Percentiles rank a stretch among this genome's conserved stretches.
phyloP scores from a whole-genome alignment of 768 basidiomycete species.

The Russula olivacea region DNA sequence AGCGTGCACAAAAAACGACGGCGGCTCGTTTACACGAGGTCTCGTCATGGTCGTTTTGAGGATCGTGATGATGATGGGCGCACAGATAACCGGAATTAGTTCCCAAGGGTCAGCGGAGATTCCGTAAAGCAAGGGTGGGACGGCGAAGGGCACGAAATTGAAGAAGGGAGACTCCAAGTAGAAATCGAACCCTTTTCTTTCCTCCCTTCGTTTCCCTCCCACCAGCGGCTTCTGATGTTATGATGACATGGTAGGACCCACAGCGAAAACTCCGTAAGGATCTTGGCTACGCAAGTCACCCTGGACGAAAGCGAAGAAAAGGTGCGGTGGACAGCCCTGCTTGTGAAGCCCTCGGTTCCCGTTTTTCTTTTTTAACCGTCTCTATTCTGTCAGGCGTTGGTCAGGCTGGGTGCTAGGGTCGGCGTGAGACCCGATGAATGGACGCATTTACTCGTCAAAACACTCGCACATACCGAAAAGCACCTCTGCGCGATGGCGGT shows the following conservation, averaged over 20 bases:
- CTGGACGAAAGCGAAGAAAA: conserved; percentile 54
- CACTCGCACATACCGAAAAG: conserved; percentile 79
- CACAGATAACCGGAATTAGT: background rate
- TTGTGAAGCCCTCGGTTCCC: background rate
- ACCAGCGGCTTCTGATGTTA: background rate
- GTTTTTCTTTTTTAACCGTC: background rate
- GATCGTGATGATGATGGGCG: background rate
- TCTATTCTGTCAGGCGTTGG: conserved; percentile 42
- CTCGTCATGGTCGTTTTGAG: conserved; percentile 28
- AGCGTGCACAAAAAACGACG: conserved; percentile 16
- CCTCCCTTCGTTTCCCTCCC: background rate
- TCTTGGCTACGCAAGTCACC: conserved; percentile 65
- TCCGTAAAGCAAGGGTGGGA: no score
- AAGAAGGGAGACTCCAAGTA: conserved; percentile 4
- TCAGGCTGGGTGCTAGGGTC: conserved; percentile 60
- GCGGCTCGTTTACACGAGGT: conserved; percentile 21
- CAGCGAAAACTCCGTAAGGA: conserved; percentile 34
- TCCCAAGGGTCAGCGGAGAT: conserved; percentile 3
- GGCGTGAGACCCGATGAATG: conserved; percentile 58
- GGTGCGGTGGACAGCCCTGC: conserved; percentile 35
- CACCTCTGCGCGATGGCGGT: conserved; percentile 70
- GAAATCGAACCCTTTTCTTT: no score
- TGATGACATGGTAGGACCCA: background rate
- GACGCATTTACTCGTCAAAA: conserved; percentile 70
- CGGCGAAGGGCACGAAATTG: conserved; percentile 4